Percentiles rank a stretch among this genome's conserved stretches.
These are phyloP conservation scores for Puccinellia tenuiflora DNA, from an alignment of 176 grass and related monocot genomes.

Conservation along the genomic window DNA sequence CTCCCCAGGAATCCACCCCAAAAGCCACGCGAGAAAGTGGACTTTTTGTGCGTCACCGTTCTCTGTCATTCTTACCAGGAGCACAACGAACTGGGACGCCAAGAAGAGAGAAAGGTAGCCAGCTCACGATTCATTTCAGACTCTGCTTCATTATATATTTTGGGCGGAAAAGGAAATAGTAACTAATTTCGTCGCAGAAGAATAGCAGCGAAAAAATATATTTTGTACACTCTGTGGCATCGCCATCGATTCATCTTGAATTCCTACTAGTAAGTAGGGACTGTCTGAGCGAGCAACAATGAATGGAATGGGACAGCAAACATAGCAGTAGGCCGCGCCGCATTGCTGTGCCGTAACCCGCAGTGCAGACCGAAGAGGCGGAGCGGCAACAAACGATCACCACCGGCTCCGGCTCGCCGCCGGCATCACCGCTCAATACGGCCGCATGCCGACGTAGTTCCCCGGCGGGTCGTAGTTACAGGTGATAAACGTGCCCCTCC, in stretches of 20 bases:
- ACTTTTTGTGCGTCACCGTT: neutral
- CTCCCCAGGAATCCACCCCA: neutral
- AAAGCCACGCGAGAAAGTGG: neutral
- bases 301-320: conserved; percentile 12
- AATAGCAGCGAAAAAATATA: neutral
- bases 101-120: neutral
- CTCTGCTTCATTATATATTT: too few relatives aligned
- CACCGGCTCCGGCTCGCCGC: neutral
- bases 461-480: conserved; percentile 82
- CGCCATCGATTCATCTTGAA: neutral
- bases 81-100: neutral
- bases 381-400: neutral
- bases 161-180: too few relatives aligned
- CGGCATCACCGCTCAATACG: conserved; percentile 30
- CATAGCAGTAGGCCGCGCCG: neutral
- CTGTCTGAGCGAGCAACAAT: neutral
- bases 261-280: too few relatives aligned
- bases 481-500: conserved; percentile 47
- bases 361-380: too few relatives aligned
- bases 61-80: neutral
- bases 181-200: too few relatives aligned
- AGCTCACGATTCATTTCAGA: neutral
- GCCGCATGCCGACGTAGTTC: conserved; percentile 60
- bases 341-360: too few relatives aligned
- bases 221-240: conserved; percentile 39